A percentile compares a stretch with the other conserved stretches of the same genome.
phyloP scores from a whole-genome alignment of 2,329 filamentous ascomycete species.

The Chaetoscypha palmicola region DNA sequence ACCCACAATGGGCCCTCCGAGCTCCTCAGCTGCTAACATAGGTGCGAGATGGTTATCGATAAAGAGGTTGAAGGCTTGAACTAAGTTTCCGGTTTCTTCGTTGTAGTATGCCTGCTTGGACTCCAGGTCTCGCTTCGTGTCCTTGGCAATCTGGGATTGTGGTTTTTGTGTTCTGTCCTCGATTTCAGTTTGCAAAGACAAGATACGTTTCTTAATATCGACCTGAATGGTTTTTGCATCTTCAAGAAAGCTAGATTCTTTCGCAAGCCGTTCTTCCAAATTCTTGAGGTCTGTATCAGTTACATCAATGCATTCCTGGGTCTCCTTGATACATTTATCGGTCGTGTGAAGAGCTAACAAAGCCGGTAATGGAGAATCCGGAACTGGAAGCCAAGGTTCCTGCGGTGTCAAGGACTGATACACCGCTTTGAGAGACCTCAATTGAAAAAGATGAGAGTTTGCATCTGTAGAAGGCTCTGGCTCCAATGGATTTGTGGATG shows the following conservation, averaged over 20 bases:
- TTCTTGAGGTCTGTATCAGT: slow-evolving; percentile 38
- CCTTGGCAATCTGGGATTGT: slow-evolving; percentile 53
- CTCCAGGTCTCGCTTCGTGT: slow-evolving; percentile 54
- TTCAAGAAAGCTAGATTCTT: slow-evolving; percentile 42
- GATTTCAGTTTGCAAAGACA: slow-evolving; percentile 50
- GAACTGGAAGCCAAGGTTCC: slow-evolving; percentile 58
- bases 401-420: slow-evolving; percentile 56
- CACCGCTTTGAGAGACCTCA: slow-evolving; percentile 51
- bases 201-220: slow-evolving; percentile 51
- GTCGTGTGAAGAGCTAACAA: slow-evolving; percentile 65
- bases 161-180: slow-evolving; percentile 50
- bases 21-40: slow-evolving; percentile 76
- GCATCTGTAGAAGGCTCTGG: slow-evolving; percentile 29
- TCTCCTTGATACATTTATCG: slow-evolving; percentile 56
- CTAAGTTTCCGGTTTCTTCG: slow-evolving; percentile 51
- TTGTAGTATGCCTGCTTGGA: slow-evolving; percentile 54
- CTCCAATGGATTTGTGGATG: slow-evolving; percentile 19
- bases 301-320: slow-evolving; percentile 48
- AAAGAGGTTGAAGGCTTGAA: slow-evolving; percentile 60
- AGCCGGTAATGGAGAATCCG: slow-evolving; percentile 62
- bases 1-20: slow-evolving; percentile 76
- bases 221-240: slow-evolving; percentile 50
- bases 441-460: slow-evolving; percentile 36
- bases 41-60: slow-evolving; percentile 62
- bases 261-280: slow-evolving; percentile 41